Base-by-base conservation (phyloP, 306 rosid species). In the Sicyos edulis region DNA sequence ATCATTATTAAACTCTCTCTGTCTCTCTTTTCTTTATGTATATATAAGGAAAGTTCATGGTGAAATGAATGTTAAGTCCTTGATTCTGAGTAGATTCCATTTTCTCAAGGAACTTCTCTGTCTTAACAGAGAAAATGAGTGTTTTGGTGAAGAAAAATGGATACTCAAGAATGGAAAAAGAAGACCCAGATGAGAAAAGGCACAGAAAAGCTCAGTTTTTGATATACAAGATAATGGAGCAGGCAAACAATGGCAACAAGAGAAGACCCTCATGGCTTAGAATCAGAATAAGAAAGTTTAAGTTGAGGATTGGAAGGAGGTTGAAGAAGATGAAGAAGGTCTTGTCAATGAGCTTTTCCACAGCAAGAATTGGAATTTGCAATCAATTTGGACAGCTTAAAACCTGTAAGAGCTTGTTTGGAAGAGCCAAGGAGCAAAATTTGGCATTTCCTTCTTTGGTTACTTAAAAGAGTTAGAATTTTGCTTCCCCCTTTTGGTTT, bases 201-300 rank as follows among this genome's bases (percentile, higher is more conserved):
- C 96, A 81, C 34, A 47, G 88, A 50, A 72, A 84, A 72, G 92
- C 97, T 12, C 99, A 86, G 85, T 93, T 93, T 79, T 86, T 93
- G 85, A 89, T 93, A 80, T 80, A 91, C 83, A 88, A 93, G 42
- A 80, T 65, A 62, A 54, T 93, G 87, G 85, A 83, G 66, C 75
- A 85, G 75, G 95, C 85, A 15, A 85, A 86, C 59, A 61, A 2
- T n/a, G 40, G 49, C 20, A 12, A 47, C 62, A 70, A 79, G 24
- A 73, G 81, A 65, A 85, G 75, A 57, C 71, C 82, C 4, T 82
- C 87, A 1, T 80, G 73, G 51, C 75, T 85, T 56, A 80, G 92
- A 76, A 79, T 93, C 63, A 83, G 88, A 80, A 82, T 91, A 26
- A 80, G 91, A 0, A 91, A 85, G 81, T 29, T 93, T 79, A 93